These are phyloP conservation scores for Ambrosiella beaveri DNA, from an alignment of 2,329 filamentous ascomycete genomes.

Conservation along the genomic window DNA sequence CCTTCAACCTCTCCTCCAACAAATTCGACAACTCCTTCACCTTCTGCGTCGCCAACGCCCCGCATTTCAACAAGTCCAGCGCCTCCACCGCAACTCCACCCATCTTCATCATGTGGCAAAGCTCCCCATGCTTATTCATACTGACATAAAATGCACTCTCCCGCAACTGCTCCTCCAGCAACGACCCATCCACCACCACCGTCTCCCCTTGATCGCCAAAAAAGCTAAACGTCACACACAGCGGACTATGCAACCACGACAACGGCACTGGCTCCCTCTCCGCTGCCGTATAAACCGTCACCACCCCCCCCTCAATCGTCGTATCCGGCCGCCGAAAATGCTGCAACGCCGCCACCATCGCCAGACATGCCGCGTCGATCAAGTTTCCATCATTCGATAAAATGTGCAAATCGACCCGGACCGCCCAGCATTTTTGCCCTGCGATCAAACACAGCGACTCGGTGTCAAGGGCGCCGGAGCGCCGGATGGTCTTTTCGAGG, in stretches of 20 bases:
- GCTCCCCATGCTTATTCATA: constrained; percentile 75
- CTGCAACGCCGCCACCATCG: constrained; percentile 70
- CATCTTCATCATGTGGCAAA: constrained; percentile 82
- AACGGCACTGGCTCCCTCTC: constrained; percentile 83
- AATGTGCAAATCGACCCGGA: constrained; percentile 83
- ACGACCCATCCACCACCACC: constrained; percentile 52
- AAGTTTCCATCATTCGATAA: constrained; percentile 82
- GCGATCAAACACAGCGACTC: constrained; percentile 90
- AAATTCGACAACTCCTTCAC: constrained; percentile 63
- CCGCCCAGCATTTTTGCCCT: constrained; percentile 76
- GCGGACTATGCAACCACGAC: constrained; percentile 79
- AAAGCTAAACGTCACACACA: constrained; percentile 80
- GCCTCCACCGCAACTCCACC: constrained; percentile 73
- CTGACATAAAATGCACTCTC: constrained; percentile 63
- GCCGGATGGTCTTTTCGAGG: constrained; percentile 84
- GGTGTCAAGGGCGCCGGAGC: constrained; percentile 82
- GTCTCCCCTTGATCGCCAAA: constrained; percentile 49
- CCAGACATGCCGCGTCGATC: constrained; percentile 70
- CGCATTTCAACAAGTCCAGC: constrained; percentile 57
- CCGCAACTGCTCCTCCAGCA: constrained; percentile 60
- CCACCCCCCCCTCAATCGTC: constrained; percentile 63
- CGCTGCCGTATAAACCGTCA: constrained; percentile 67
- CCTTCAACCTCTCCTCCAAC: constrained; percentile 54
- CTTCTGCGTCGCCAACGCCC: constrained; percentile 55
- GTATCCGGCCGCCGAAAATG: constrained; percentile 88